Conservation (phyloP, 129 eudicot species). For the Gnaphalium uliginosum region DNA sequence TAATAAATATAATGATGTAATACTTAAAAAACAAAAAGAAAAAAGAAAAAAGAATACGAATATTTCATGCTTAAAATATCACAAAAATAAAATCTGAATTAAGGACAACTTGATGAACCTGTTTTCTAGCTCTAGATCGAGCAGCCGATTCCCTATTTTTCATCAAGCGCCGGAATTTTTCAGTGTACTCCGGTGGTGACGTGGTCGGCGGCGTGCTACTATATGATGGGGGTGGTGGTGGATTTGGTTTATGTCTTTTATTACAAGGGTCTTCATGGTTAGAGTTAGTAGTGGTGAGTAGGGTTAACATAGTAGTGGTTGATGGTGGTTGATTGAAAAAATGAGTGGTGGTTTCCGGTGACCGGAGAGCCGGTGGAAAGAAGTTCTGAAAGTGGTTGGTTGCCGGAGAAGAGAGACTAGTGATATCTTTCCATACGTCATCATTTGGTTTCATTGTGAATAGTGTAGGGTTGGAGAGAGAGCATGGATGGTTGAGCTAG, state of each 20-base stretch:
- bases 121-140: slow-evolving; percentile 58
- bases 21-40: too few species aligned
- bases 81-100: neutral
- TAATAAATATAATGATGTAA: neutral
- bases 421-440: slow-evolving; percentile 47
- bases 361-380: slow-evolving; percentile 23
- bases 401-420: slow-evolving; percentile 28
- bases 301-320: slow-evolving; percentile 27
- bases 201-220: neutral
- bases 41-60: neutral
- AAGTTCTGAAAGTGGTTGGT: slow-evolving; percentile 29
- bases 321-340: slow-evolving; percentile 21
- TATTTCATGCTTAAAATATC: neutral
- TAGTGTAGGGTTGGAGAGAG: neutral
- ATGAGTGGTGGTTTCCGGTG: slow-evolving; percentile 19
- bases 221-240: neutral
- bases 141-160: slow-evolving; percentile 65
- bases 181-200: slow-evolving; percentile 31
- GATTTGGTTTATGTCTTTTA: slow-evolving; percentile 12
- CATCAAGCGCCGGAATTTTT: slow-evolving; percentile 47
- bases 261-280: slow-evolving; percentile 18
- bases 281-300: slow-evolving; percentile 28
- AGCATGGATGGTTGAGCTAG: neutral
- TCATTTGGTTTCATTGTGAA: slow-evolving; percentile 37
- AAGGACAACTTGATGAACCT: slow-evolving; percentile 20